Evolutionary conservation across 495 filamentous ascomycete genomes (phyloP).

Genomic region (Corynascus novoguineensis): DNA sequence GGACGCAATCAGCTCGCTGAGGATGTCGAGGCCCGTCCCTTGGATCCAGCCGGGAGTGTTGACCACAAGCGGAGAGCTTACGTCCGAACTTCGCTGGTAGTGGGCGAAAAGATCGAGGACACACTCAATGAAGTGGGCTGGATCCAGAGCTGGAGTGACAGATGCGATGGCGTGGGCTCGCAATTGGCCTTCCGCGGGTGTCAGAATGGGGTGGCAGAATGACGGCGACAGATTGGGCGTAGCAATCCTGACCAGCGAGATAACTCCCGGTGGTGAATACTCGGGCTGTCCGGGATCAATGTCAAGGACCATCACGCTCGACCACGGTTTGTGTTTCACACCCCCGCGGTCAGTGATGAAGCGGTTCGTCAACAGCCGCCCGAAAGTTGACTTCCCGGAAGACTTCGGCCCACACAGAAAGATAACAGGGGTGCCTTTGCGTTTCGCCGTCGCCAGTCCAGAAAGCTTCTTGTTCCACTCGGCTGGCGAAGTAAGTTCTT

Average conservation of each 20-base stretch:
- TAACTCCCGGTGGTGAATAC: conserved; percentile 67
- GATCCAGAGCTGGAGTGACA: conserved; percentile 62
- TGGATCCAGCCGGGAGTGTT: conserved; percentile 83
- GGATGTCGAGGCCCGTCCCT: conserved; percentile 65
- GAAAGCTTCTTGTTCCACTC: conserved; percentile 57
- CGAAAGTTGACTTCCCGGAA: conserved; percentile 83
- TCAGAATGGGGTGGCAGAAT: conserved; percentile 58
- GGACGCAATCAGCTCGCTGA: conserved; percentile 54
- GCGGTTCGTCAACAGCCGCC: conserved; percentile 67
- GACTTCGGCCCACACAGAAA: conserved; percentile 75
- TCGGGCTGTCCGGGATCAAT: conserved; percentile 83
- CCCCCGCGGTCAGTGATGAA: conserved; percentile 49
- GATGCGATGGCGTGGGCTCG: conserved; percentile 70
- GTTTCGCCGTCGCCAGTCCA: conserved; percentile 34
- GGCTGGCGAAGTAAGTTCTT: conserved; percentile 57
- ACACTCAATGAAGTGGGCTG: conserved; percentile 63
- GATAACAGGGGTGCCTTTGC: conserved; percentile 38
- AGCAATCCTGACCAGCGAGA: conserved; percentile 63
- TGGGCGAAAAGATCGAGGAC: conserved; percentile 61
- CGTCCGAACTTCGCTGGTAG: conserved; percentile 46
- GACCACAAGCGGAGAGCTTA: conserved; percentile 59
- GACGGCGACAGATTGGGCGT: conserved; percentile 66
- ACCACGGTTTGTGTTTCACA: conserved; percentile 25
- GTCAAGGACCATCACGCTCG: conserved; percentile 61
- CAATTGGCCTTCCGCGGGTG: conserved; percentile 26